Evolutionary conservation across 805 yeast species (phyloP).

Genomic region (Starmerella davenportii): DNA sequence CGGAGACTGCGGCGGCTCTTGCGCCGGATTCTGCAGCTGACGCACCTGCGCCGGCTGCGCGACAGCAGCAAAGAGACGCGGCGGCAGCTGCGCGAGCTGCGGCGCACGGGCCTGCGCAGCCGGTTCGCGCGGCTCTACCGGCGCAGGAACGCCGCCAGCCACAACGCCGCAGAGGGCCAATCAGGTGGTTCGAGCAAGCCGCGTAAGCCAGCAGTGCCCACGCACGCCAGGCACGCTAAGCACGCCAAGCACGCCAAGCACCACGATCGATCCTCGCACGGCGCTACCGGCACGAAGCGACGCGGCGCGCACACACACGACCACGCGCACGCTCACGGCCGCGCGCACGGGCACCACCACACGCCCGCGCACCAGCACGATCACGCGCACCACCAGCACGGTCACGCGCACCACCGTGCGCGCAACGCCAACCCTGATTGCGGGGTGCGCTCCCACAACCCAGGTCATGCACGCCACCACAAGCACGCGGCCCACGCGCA

Average conservation of each 20-base stretch:
- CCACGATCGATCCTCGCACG: too few relatives aligned
- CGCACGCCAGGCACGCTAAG: background rate
- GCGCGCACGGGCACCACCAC: background rate
- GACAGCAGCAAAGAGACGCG: background rate
- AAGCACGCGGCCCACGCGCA: background rate
- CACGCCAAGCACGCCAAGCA: too few relatives aligned
- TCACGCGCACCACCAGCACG: background rate
- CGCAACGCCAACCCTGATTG: background rate
- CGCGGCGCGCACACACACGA: background rate
- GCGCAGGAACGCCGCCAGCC: background rate
- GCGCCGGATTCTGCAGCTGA: conserved; percentile 1
- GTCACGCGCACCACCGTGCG: background rate
- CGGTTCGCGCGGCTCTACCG: background rate
- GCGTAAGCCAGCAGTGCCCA: background rate
- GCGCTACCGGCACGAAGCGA: too few relatives aligned
- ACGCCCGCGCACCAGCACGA: background rate
- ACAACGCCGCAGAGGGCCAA: background rate
- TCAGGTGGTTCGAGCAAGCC: too few relatives aligned
- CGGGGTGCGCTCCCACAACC: background rate
- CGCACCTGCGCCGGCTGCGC: background rate
- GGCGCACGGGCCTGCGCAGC: background rate
- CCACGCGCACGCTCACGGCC: background rate
- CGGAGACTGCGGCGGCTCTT: conserved; percentile 4
- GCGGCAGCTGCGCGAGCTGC: background rate
- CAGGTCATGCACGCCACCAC: background rate